Base-by-base conservation (phyloP, 495 filamentous ascomycete species). In the Usnea hakonensis region DNA sequence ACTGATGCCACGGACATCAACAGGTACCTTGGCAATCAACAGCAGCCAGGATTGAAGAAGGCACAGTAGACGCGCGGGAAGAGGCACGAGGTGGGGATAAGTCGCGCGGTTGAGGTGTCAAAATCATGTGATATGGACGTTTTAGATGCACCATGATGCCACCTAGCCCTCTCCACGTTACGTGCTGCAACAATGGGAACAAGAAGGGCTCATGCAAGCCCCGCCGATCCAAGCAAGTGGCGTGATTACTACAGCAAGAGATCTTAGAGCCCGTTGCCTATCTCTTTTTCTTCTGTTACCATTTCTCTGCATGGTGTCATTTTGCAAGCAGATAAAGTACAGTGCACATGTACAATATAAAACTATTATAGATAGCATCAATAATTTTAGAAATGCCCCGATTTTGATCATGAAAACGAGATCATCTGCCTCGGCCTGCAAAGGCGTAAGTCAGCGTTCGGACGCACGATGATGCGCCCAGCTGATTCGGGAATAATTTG, bases 1-100 rank as follows among this genome's bases (percentile, higher is more conserved):
- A 85, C 90, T 67, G 88, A 90, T 68, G 78, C 80, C 35, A 95
- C 93, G 19, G 90, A 97, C 69, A 67, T 90, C 65, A 79, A 79
- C 72, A 84, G 83, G 72, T 91, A 91, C 72, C 70, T 84, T 59
- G 74, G 78, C 62, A 83, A 81, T 23, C 72, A 78, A 50, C 75
- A 71, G 36, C 26, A 28, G 46, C 46, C 46, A 50, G 46, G 46
- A 50, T 71, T 73, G 57, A 87, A 86, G 79, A 87, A 88, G 76
- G 78, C 79, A 1, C 80, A 83, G 73, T 83, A 79, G 61, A 19
- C 16, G 58, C 41, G 26, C 10, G 17, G 17, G 10, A 10, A 4
- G 14, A 40, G 21, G n/a, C 14, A 17, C 11, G 38, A 21, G 26
- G 21, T 48, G 2, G 23, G 58, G 13, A 19, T 19, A 36, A 5